A percentile compares a stretch with the other conserved stretches of the same genome.
These are phyloP conservation scores for Coniella lustricola DNA, from an alignment of 2,329 filamentous ascomycete genomes.

Conservation along the genomic window DNA sequence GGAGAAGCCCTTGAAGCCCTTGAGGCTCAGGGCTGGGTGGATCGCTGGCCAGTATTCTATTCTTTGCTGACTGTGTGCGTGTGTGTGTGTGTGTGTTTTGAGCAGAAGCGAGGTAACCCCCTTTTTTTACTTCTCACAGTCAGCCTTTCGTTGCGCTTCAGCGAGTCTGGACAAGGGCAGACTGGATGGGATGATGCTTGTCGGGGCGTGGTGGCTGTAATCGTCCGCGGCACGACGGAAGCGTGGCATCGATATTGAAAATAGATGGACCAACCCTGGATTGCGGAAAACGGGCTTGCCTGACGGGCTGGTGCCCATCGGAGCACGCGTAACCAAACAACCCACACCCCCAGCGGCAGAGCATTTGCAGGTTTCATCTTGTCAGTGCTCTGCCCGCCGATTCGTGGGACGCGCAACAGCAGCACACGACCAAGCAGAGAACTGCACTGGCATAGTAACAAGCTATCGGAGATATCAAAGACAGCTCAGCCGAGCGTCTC, in stretches of 20 bases:
- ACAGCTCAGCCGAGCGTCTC: no score
- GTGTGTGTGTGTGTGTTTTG: no score
- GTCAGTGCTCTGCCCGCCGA: background rate
- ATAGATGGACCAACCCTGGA: background rate
- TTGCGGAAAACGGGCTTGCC: no score
- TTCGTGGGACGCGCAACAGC: background rate
- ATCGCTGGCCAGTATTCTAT: background rate
- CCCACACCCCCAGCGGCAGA: constrained; percentile 3
- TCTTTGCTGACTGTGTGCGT: no score
- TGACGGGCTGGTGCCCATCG: background rate
- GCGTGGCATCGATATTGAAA: constrained; percentile 1
- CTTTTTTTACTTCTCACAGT: background rate
- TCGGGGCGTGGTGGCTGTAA: background rate
- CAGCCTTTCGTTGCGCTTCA: no score
- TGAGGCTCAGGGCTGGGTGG: no score
- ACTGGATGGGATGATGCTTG: constrained; percentile 12
- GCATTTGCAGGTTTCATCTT: constrained; percentile 12
- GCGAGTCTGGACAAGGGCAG: no score
- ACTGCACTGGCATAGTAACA: no score
- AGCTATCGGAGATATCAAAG: no score
- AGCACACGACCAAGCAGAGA: no score
- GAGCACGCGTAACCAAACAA: background rate
- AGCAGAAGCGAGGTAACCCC: no score
- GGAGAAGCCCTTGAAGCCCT: no score
- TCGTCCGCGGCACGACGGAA: constrained; percentile 1